Percentiles rank a stretch among this genome's conserved stretches.
These are phyloP conservation scores for Irpex lacteus DNA, from an alignment of 1,284 basidiomycete species.

Conservation along the genomic window DNA sequence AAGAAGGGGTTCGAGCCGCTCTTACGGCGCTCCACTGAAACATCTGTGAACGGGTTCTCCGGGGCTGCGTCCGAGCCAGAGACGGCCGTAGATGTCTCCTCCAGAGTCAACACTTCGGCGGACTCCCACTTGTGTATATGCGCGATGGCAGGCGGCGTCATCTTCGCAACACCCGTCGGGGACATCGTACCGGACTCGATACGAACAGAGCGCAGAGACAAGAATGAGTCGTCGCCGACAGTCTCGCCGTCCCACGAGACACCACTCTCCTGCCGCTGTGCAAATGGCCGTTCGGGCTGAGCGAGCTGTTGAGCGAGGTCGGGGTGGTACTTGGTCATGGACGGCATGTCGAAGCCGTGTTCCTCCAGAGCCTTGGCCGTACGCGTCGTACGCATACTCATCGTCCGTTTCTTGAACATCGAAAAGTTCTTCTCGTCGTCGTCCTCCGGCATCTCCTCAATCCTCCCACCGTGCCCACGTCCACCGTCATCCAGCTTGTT, in stretches of 20 bases:
- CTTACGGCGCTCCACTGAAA: slow-evolving; percentile 32
- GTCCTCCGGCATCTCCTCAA: slow-evolving; percentile 21
- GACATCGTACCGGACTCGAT: slow-evolving; percentile 48
- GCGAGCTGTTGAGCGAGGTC: slow-evolving; percentile 50
- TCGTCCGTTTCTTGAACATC: slow-evolving; percentile 64
- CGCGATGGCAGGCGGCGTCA: slow-evolving; percentile 52
- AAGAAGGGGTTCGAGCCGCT: slow-evolving; percentile 67
- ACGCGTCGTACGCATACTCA: slow-evolving; percentile 48
- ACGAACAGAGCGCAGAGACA: slow-evolving; percentile 40
- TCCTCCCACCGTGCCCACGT: neutral
- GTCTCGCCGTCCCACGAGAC: slow-evolving; percentile 59
- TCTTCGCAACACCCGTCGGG: slow-evolving; percentile 44
- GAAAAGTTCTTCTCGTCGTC: slow-evolving; percentile 30
- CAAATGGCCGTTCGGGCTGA: slow-evolving; percentile 42
- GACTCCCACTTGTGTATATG: slow-evolving; percentile 66
- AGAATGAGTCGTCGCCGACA: slow-evolving; percentile 45
- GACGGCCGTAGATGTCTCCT: slow-evolving; percentile 19
- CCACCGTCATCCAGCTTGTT: slow-evolving; percentile 20
- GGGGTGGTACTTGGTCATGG: slow-evolving; percentile 49
- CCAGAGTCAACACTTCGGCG: slow-evolving; percentile 59
- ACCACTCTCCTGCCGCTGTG: slow-evolving; percentile 33
- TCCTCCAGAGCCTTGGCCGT: slow-evolving; percentile 31
- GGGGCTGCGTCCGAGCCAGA: slow-evolving; percentile 19
- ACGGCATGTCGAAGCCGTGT: slow-evolving; percentile 33
- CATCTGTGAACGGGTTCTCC: slow-evolving; percentile 43